Evolutionary conservation across 768 basidiomycete species (phyloP).

Genomic region (Trametes villosa): DNA sequence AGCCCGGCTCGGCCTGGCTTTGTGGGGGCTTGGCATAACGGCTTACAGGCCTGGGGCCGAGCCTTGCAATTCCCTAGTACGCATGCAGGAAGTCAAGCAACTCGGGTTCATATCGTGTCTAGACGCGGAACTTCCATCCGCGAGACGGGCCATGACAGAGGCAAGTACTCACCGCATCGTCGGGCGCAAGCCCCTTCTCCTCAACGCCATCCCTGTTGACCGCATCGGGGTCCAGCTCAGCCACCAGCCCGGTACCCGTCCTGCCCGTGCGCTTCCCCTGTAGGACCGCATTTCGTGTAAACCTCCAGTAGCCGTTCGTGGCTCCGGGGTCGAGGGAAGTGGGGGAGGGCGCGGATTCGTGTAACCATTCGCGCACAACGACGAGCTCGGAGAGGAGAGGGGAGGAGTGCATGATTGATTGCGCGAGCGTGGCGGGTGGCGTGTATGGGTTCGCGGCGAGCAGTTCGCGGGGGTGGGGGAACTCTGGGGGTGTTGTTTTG

Average conservation of each 20-base stretch:
- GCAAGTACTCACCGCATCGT: slow-evolving; percentile 80
- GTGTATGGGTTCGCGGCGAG: slow-evolving; percentile 80
- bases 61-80: too few relatives aligned
- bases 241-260: slow-evolving; percentile 55
- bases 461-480: slow-evolving; percentile 56
- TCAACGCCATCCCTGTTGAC: slow-evolving; percentile 53
- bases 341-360: slow-evolving; percentile 73
- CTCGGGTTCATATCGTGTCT: too few relatives aligned
- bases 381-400: slow-evolving; percentile 75
- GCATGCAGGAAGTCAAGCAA: too few relatives aligned
- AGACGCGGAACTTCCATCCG: too few relatives aligned
- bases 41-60: too few relatives aligned
- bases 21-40: too few relatives aligned
- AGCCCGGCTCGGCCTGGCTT: too few relatives aligned
- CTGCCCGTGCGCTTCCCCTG: slow-evolving; percentile 60
- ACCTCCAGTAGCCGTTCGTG: slow-evolving; percentile 82
- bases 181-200: slow-evolving; percentile 63
- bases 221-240: slow-evolving; percentile 83
- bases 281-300: slow-evolving; percentile 76
- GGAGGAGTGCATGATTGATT: slow-evolving; percentile 70
- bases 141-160: too few relatives aligned
- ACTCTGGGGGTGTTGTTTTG: slow-evolving; percentile 57
- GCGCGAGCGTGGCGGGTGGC: slow-evolving; percentile 74
- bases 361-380: slow-evolving; percentile 87
- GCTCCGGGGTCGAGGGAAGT: slow-evolving; percentile 66